Conservation (phyloP, 2,329 filamentous ascomycete species). For the Didymella pinodella region DNA sequence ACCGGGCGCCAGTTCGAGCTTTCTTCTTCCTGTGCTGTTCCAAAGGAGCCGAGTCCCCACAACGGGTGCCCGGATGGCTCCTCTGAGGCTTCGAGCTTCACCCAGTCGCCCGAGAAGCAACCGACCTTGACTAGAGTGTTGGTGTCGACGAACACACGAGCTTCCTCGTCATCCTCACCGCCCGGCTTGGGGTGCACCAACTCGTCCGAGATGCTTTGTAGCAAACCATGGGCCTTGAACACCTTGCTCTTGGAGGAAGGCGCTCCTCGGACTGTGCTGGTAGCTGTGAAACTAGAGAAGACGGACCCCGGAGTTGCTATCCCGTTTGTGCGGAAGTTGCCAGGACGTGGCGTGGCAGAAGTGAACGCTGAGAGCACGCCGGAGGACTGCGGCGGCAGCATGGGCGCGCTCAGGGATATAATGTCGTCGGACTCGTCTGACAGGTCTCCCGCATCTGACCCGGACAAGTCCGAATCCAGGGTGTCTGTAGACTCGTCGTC, state of each 20-base stretch:
- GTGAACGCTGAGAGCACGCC: conserved; percentile 82
- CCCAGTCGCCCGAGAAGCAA: conserved; percentile 98
- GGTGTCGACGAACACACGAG: conserved; percentile 89
- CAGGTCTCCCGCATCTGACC: conserved; percentile 74
- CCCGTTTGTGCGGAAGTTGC: conserved; percentile 74
- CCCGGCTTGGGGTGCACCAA: conserved; percentile 84
- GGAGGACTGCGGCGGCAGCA: conserved; percentile 77
- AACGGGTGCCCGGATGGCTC: conserved; percentile 74
- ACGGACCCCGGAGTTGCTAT: conserved; percentile 85
- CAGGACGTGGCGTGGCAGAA: conserved; percentile 80
- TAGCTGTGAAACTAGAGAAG: conserved; percentile 85
- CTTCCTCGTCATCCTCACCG: conserved; percentile 84
- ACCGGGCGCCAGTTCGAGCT: conserved; percentile 81
- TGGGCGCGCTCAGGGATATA: conserved; percentile 85
- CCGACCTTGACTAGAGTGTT: conserved; percentile 85
- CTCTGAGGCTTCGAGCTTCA: conserved; percentile 78
- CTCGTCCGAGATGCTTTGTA: conserved; percentile 75
- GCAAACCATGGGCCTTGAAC: conserved; percentile 82
- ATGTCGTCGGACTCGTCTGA: conserved; percentile 95
- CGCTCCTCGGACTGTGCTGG: conserved; percentile 76
- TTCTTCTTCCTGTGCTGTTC: conserved; percentile 67
- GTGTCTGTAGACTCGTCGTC: conserved; percentile 54
- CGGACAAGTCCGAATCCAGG: conserved; percentile 66
- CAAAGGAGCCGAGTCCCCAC: conserved; percentile 73
- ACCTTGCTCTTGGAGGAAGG: conserved; percentile 75